These are phyloP conservation scores for Plasmodium yoelii DNA, from an alignment of 169 alveolate genomes.

Conservation along the genomic window DNA sequence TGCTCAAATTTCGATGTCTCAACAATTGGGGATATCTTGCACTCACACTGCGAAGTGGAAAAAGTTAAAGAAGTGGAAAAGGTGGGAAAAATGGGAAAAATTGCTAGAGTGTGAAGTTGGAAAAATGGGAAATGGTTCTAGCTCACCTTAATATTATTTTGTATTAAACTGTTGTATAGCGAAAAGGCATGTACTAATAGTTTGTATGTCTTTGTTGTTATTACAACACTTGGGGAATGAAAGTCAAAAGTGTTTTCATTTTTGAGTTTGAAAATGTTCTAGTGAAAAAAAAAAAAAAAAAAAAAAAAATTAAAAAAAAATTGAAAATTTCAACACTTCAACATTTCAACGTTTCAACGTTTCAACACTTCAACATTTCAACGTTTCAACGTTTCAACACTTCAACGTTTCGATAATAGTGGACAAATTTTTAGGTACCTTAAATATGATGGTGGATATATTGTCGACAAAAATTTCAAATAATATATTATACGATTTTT, in stretches of 20 bases:
- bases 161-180: constrained; percentile 35
- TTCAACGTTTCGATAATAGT: too few species aligned
- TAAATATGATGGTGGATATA: constrained; percentile 37
- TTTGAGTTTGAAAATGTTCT: constrained; percentile 14
- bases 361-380: too few species aligned
- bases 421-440: constrained; percentile 7
- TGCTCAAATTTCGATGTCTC: constrained; percentile 70
- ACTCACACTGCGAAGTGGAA: constrained; percentile 62
- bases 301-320: too few species aligned
- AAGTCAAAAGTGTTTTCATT: constrained; percentile 21
- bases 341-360: too few species aligned
- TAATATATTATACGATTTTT: constrained; percentile 13
- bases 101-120: too few species aligned
- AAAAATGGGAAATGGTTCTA: too few species aligned
- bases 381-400: too few species aligned
- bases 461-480: constrained; percentile 56
- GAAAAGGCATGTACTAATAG: constrained; percentile 56
- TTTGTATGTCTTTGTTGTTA: constrained; percentile 68
- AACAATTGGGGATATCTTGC: constrained; percentile 51
- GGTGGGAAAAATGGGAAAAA: too few species aligned
- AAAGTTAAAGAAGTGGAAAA: too few species aligned
- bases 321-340: too few species aligned
- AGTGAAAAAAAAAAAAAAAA: too few species aligned
- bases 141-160: constrained; percentile 49
- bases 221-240: constrained; percentile 74